Percentiles rank a stretch among this genome's conserved stretches.
These are phyloP conservation scores for Suhomyces maxii DNA, from an alignment of 1,139 yeast genomes.

Conservation along the genomic window DNA sequence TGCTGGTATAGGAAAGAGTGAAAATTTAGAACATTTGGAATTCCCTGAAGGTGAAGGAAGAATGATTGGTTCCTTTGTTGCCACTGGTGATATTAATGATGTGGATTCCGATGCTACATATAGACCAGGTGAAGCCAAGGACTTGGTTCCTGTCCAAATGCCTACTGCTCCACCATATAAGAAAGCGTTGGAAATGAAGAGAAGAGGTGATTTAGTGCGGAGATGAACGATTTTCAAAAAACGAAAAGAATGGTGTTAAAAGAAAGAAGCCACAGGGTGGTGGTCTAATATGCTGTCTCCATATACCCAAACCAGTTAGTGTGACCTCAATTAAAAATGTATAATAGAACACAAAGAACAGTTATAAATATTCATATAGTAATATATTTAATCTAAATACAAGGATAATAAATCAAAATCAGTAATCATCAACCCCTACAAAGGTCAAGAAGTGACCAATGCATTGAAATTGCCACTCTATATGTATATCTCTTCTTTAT, in stretches of 20 bases:
- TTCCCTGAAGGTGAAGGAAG: conserved; percentile 59
- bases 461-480: too few species aligned
- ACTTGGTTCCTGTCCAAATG: conserved; percentile 85
- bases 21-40: conserved; percentile 41
- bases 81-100: conserved; percentile 87
- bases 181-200: conserved; percentile 81
- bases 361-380: too few species aligned
- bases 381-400: too few species aligned
- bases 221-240: conserved; percentile 11
- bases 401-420: too few species aligned
- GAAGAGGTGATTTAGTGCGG: conserved; percentile 59
- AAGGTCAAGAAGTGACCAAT: too few species aligned
- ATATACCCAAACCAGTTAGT: background rate
- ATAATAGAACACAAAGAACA: too few species aligned
- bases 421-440: too few species aligned
- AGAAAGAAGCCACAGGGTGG: background rate
- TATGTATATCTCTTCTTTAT: too few species aligned
- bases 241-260: background rate
- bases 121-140: conserved; percentile 51
- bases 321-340: too few species aligned
- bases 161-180: conserved; percentile 98
- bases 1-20: conserved; percentile 57
- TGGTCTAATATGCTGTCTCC: background rate
- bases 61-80: conserved; percentile 79
- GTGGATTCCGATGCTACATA: conserved; percentile 96